Conservation (phyloP, 805 yeast species). For the Vanderwaltozyma tropicalis region DNA sequence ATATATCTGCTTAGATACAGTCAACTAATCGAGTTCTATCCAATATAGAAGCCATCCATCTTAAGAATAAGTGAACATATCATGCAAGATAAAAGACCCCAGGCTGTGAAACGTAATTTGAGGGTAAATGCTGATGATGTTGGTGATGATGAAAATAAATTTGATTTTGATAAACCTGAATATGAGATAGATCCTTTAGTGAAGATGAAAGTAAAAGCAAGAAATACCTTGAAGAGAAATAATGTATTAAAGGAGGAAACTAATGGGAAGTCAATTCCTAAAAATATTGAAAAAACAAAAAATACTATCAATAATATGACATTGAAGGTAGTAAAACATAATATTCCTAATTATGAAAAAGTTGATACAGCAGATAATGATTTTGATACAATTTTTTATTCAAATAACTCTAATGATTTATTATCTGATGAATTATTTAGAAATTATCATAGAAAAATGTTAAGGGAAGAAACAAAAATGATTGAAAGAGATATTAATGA, state of each 20-base stretch:
- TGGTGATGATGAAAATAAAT: slow-evolving; percentile 13
- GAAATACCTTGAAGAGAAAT: slow-evolving; percentile 2
- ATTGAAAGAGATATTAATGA: slow-evolving; percentile 39
- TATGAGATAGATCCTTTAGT: slow-evolving; percentile 14
- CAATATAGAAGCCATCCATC: too few species aligned
- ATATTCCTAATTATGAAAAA: slow-evolving; percentile 1
- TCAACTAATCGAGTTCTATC: too few species aligned
- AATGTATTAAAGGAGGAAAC: not conserved
- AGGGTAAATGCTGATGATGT: slow-evolving; percentile 1
- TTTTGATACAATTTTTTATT: not conserved
- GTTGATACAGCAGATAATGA: not conserved
- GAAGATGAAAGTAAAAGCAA: slow-evolving; percentile 8
- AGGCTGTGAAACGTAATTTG: not conserved
- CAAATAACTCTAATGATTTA: slow-evolving; percentile 29
- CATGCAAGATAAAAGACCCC: not conserved
- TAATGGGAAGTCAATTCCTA: not conserved
- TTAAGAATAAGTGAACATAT: too few species aligned
- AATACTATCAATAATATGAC: slow-evolving; percentile 15
- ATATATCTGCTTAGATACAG: too few species aligned
- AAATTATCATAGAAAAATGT: slow-evolving; percentile 48
- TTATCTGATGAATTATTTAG: slow-evolving; percentile 36
- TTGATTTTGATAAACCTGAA: slow-evolving; percentile 30
- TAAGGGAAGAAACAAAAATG: slow-evolving; percentile 55
- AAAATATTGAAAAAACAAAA: slow-evolving; percentile 6
- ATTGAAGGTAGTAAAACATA: slow-evolving; percentile 9